Evolutionary conservation across 352 stramenopile species (phyloP), one percentile per base, ranked within the genome.

Genomic region (Pythium rhizo-oryzae): DNA sequence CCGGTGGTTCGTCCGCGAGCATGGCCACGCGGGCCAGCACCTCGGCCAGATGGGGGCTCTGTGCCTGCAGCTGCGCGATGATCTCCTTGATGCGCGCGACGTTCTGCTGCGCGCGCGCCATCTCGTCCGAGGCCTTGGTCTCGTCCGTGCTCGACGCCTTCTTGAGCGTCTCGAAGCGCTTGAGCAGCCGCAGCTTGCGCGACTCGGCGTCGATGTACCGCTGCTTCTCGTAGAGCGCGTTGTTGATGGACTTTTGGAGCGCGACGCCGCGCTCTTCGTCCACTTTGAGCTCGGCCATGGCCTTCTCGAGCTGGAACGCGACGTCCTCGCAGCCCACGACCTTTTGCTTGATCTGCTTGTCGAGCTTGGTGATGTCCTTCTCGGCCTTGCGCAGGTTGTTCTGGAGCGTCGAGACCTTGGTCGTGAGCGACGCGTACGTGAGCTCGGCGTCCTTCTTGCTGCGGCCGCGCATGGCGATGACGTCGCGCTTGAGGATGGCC

Each of bases 401-500:
- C 72, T 87, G 79, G 24, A 94, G 64, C 5, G 79, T 90, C 1
- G 80, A 87, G 8, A 96, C 82, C 54, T 94, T 97, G 51, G 92
- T 93, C 43, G 92, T 96, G 21, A 97, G 72, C 8, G 79, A 81
- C 25, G 85, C 89, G 53, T 93, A 86, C 13, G 92, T 98, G 9
- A 97, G 72, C 23, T 97, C 87, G 12, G 71, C 69, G 28, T 93
- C 83, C 58, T 96, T 93, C 60, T 89, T 91, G 59, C 80, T 93
- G 21, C 84, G 82, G 15, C 90, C 94, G 30, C 92, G 89, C 63
- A 97, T 79, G 39, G 91, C 87, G 59, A 99, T 98, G 41, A 97
- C 76, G 64, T 98, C 94, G 39, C 93, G 88, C 60, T 98, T 99
- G 69, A 92, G 75, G 18, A 99, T 96, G 30, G 94, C 93, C 59